phyloP scores from a whole-genome alignment of 2,329 filamentous ascomycete species.

The Colletotrichum trifolii region DNA sequence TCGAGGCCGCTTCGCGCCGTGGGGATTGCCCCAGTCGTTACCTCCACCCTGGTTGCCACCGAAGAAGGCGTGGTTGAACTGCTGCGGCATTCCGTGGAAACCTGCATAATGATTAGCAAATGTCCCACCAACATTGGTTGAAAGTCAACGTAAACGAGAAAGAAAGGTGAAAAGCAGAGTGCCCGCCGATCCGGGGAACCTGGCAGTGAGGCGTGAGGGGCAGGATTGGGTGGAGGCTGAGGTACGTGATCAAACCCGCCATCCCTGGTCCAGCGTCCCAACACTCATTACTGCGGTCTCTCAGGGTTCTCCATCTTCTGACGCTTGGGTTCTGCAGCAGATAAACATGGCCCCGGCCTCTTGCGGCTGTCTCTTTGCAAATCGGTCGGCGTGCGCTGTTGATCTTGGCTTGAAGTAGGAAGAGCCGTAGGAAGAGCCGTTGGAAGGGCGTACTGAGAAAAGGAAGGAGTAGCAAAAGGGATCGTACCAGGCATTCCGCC shows the following conservation, averaged over 20 bases:
- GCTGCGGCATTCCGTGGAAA: conserved; percentile 75
- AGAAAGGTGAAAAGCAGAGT: neutral
- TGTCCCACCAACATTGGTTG: neutral
- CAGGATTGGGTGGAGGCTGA: neutral
- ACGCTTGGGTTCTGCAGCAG: neutral
- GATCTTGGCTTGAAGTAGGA: neutral
- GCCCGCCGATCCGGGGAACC: too few relatives aligned
- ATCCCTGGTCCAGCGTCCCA: conserved; percentile 2
- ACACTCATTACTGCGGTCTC: too few relatives aligned
- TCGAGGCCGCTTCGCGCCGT: conserved; percentile 82
- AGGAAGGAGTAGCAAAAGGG: conserved; percentile 22
- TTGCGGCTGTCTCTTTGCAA: conserved; percentile 10
- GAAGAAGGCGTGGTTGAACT: conserved; percentile 82
- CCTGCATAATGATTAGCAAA: conserved; percentile 51
- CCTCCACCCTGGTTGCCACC: conserved; percentile 60
- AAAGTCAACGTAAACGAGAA: conserved; percentile 11
- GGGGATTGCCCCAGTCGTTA: conserved; percentile 80
- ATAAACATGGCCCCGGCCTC: neutral
- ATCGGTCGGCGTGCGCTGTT: conserved; percentile 3
- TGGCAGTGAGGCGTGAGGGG: neutral
- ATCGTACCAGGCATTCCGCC: conserved; percentile 66
- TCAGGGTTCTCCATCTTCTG: neutral
- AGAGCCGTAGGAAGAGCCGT: neutral
- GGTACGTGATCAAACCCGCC: neutral
- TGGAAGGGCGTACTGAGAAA: conserved; percentile 1